These are phyloP conservation scores for Alternaria hordeiaustralica DNA, from an alignment of 2,329 filamentous ascomycete genomes.

Conservation along the genomic window DNA sequence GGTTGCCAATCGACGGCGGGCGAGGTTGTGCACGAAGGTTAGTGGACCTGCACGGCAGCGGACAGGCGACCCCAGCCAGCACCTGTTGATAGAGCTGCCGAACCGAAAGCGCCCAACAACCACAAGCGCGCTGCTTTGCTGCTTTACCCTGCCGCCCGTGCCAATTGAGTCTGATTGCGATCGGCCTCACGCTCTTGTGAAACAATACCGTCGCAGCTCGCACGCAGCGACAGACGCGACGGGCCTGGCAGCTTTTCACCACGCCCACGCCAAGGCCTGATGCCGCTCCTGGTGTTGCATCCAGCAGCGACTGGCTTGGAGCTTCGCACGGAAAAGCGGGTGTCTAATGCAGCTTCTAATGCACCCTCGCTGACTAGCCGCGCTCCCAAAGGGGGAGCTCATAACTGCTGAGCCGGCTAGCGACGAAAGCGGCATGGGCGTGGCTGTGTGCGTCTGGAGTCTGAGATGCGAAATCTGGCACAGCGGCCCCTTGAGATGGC, in stretches of 20 bases:
- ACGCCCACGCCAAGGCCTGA: constrained; percentile 1
- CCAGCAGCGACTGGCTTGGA: constrained; percentile 15
- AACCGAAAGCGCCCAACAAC: constrained; percentile 13
- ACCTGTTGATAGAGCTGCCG: constrained; percentile 7
- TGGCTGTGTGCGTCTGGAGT: constrained; percentile 17
- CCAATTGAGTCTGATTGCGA: background rate
- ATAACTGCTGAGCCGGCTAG: constrained; percentile 7
- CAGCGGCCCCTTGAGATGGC: background rate
- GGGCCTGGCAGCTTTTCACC: constrained; percentile 7
- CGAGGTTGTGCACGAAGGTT: constrained; percentile 25
- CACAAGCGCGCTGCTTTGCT: background rate
- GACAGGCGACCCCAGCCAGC: constrained; percentile 16
- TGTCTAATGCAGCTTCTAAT: constrained; percentile 13
- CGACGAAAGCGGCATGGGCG: constrained; percentile 13
- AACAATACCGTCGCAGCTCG: constrained; percentile 2
- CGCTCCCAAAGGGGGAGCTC: constrained; percentile 19
- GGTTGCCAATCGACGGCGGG: constrained; percentile 3
- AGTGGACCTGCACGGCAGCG: constrained; percentile 22
- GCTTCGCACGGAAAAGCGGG: constrained; percentile 24
- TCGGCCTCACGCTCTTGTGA: background rate
- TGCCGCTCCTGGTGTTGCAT: constrained; percentile 9
- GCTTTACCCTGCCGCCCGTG: background rate
- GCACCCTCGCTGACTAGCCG: constrained; percentile 16
- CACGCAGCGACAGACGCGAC: background rate
- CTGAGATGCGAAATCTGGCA: background rate